Evolutionary conservation across 208 protist species (phyloP).

Genomic region (Crithidia mellificae): DNA sequence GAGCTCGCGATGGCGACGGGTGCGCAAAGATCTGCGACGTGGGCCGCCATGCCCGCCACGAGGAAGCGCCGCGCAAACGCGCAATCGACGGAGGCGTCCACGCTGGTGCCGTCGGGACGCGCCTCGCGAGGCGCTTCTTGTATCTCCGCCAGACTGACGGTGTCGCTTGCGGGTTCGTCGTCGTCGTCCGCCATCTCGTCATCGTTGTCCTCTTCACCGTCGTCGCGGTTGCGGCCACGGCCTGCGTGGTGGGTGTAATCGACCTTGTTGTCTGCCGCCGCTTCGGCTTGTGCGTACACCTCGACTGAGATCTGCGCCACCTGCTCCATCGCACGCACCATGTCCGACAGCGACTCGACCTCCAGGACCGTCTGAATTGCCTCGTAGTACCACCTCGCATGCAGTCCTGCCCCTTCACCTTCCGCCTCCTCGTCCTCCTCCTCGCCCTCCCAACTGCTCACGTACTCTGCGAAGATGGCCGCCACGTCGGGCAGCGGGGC

Average conservation of each 20-base stretch:
- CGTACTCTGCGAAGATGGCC: conserved; percentile 18
- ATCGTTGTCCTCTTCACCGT: conserved; percentile 20
- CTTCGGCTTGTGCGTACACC: background rate
- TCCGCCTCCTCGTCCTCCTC: background rate
- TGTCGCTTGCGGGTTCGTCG: conserved; percentile 31
- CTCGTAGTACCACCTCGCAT: conserved; percentile 45
- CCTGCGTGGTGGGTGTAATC: background rate
- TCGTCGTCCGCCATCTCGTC: conserved; percentile 17
- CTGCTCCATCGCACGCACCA: conserved; percentile 51
- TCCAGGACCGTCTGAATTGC: conserved; percentile 42
- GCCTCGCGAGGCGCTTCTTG: too few species aligned
- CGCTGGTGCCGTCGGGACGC: background rate
- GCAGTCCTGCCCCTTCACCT: background rate
- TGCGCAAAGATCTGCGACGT: conserved; percentile 78
- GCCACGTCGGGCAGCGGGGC: conserved; percentile 48
- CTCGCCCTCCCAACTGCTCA: conserved; percentile 24
- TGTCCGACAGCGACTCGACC: conserved; percentile 36
- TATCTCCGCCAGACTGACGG: conserved; percentile 18
- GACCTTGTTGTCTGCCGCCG: background rate
- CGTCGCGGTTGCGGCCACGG: conserved; percentile 1
- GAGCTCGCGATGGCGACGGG: conserved; percentile 35
- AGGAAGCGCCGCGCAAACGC: conserved; percentile 42
- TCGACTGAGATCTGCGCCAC: conserved; percentile 18
- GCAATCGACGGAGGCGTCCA: background rate
- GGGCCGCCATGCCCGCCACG: conserved; percentile 68